Base-by-base conservation (phyloP, 371 early-diverging fungal species). In the Mucor mucedo region DNA sequence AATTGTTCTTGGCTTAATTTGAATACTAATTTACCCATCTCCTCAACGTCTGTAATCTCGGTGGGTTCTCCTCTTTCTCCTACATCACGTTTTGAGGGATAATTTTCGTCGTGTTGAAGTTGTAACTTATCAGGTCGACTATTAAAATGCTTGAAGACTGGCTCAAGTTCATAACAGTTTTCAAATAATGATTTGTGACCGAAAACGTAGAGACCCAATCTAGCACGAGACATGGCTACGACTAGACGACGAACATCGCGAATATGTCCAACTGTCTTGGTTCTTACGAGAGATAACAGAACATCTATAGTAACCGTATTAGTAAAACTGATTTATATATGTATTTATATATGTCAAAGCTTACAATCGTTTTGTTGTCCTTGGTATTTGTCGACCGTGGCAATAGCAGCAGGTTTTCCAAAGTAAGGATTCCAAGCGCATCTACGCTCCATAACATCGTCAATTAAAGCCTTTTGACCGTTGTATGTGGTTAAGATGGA, bases 381-480 rank as follows among this genome's bases (percentile, higher is more conserved):
- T 78, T 98, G 97, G 73, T 88, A 97, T 73, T 94, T 89, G 75
- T 98, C 98, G 2, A 98, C 96, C 0, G 97, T 97, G 0, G 94
- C 78, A 2, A 98, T 84, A 1, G 80, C 69, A 5, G 80, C 80
- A 3, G 95, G 97, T 10, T 69, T 72, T 4, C 87, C 94, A 78
- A 91, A 90, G 62, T 87, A 88, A 7, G 91, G 80, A 62, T 91
- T 89, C 91, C 93, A 93, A 2, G 80, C 73, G 71, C 98, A 98
- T 16, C 97, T 84, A 58, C 84, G 78, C 32, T 87, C 79, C 39
- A 98, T 71, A 0, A 98, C 95, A 75, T 98, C 98, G 41, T 84
- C 80, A 64, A 98, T 91, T 63, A 98, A 82, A 29, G 95, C 92
- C 42, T 87, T 84, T 71, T 98, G 98, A 10, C 98, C 98, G 64